Conservation (phyloP, 75 land plant species). For the Azolla pinnata region DNA sequence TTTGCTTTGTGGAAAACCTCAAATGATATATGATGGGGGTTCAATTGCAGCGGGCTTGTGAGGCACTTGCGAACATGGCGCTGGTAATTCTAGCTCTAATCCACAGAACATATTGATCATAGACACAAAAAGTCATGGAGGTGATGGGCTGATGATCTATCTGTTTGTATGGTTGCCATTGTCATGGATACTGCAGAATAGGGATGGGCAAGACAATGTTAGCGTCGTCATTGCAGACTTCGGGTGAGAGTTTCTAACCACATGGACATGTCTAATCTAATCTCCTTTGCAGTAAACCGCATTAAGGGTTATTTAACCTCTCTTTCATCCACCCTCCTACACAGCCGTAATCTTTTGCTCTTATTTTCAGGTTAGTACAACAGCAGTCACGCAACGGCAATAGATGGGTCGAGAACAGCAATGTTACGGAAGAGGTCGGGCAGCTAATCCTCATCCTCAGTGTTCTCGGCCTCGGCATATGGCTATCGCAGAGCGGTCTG, state of each 20-base stretch:
- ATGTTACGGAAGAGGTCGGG: background rate
- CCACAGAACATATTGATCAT: constrained; percentile 1
- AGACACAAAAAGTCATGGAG: background rate
- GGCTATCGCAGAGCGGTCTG: constrained; percentile 6
- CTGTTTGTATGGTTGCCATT: background rate
- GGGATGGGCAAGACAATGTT: constrained; percentile 74
- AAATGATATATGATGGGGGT: no score
- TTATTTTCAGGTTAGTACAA: background rate
- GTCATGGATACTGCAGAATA: constrained; percentile 41
- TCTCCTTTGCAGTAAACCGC: background rate
- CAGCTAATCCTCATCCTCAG: background rate
- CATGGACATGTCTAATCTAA: no score
- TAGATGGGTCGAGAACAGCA: background rate
- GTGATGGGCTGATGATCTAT: no score
- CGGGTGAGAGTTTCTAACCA: constrained; percentile 54
- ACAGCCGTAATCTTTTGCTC: background rate
- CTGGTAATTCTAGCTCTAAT: constrained; percentile 45
- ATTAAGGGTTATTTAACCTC: background rate
- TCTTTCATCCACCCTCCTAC: no score
- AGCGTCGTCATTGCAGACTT: constrained; percentile 87
- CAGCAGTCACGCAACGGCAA: no score
- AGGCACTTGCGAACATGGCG: constrained; percentile 71
- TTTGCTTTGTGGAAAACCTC: no score
- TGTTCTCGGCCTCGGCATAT: background rate
- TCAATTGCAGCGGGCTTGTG: constrained; percentile 80